Base-by-base conservation (phyloP, 2,329 filamentous ascomycete species). In the Cladosporium sp. region DNA sequence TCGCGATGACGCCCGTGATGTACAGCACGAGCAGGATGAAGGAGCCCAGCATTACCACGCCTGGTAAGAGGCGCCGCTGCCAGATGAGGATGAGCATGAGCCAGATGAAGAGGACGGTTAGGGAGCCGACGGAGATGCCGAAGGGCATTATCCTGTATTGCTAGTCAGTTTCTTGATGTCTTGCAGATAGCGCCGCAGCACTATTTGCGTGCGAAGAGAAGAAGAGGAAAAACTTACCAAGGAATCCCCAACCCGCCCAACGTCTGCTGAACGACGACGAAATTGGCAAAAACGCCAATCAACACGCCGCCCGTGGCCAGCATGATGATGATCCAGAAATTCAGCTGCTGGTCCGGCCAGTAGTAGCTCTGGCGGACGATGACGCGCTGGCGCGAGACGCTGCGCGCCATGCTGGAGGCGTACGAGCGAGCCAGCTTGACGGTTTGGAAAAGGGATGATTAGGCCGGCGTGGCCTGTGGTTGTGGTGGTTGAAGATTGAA, bases 301-400 rank as follows among this genome's bases (percentile, higher is more conserved):
- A 82, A 76, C 47, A 76, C 76, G 20, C 78, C 74, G 9, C 79
- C 79, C 2, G 77, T 76, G 1, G 74, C 77, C 13, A 84, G 71
- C 64, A 84, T 82, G 57, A 83, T 71, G 58, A 84, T 77, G 47
- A 80, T 78, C 82, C 82, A 85, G 60, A 83, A 67, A 61, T 84
- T 84, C 57, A 85, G 73, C 60, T 84, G 80, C 43, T 79, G 71
- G 65, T 84, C 80, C 2, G 82, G 82, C 82, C 82, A 85, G 69
- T 76, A 78, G 70, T 84, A 84, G 60, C 76, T 73, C 57, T 75
- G 67, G 24, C 72, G 70, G 32, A 75, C 70, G 41, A 75, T 67
- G 17, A 74, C 68, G 40, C 64, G 57, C 37, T 60, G 56, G n/a
- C 61, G 59, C 48, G 55, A 56, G 20, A 58, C 54, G 52, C 54